phyloP scores from a whole-genome alignment of 352 stramenopile species.

The Globisporangium irregulare region DNA sequence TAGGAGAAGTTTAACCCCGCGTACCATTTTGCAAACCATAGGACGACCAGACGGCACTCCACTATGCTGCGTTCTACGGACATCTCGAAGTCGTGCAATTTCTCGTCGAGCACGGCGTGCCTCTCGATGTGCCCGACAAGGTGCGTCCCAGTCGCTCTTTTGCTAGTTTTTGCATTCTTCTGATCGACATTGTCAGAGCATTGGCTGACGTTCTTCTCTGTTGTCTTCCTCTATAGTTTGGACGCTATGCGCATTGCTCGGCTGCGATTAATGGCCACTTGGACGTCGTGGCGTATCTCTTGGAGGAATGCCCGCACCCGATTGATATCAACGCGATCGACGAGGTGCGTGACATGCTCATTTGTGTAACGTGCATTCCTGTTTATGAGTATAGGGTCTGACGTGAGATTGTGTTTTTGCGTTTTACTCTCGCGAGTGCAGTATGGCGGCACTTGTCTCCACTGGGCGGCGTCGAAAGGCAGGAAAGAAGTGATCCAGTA shows the following conservation, averaged over 20 bases:
- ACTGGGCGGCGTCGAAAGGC: conserved; percentile 82
- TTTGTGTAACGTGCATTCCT: not conserved
- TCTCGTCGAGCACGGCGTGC: conserved; percentile 78
- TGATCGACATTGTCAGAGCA: not conserved
- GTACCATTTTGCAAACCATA: conserved; percentile 12
- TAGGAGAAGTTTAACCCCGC: not conserved
- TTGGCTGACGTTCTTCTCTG: not conserved
- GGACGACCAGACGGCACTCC: conserved; percentile 81
- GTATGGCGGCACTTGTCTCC: conserved; percentile 83
- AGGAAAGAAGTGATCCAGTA: conserved; percentile 88
- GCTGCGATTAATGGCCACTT: conserved; percentile 85
- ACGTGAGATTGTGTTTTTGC: not conserved
- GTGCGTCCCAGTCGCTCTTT: conserved; percentile 10
- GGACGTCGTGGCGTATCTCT: conserved; percentile 77
- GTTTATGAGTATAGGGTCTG: not conserved
- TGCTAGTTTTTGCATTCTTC: not conserved
- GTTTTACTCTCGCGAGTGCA: conserved; percentile 18
- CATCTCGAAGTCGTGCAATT: conserved; percentile 85
- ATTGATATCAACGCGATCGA: conserved; percentile 89
- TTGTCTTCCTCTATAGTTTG: conserved; percentile 33
- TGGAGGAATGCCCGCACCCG: conserved; percentile 75
- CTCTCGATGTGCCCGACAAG: conserved; percentile 80
- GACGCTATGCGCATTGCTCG: conserved; percentile 74
- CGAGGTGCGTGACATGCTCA: conserved; percentile 36
- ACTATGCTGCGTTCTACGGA: conserved; percentile 86